Base-by-base conservation (phyloP, 2,329 filamentous ascomycete genomes). In the Lachnellula cervina region DNA sequence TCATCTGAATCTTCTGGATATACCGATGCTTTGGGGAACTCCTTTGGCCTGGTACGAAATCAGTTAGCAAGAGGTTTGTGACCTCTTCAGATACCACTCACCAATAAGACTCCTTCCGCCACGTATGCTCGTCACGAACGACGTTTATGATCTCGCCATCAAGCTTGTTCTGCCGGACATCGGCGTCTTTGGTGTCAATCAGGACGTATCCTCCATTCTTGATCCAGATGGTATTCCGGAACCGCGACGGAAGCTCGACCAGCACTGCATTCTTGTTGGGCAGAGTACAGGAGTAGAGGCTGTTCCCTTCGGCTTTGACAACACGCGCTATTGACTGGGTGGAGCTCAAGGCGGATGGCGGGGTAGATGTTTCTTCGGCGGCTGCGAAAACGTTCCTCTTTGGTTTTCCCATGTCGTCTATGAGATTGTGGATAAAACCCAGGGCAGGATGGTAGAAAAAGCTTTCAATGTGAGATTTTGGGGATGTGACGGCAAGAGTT, bases 161-260 rank as follows among this genome's bases (percentile, higher is more conserved):
- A 13, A 96, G 81, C 71, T 90, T 91, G 66, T 90, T 90, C 45
- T 87, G 86, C 51, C 85, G 75, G 23, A 80, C 83, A 28, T 84
- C 83, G 38, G 86, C 77, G 2, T 81, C 77, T 32, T 79, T 78
- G 23, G 82, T 87, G 62, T 97, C 89, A 14, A 96, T 80, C 11
- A 97, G 74, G 32, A 97, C 91, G 71, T 87, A 97, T 0, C 90
- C 90, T 32, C 91, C 89, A 17, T 90, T 85, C 72, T 89, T 92
- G 71, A 97, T 88, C 89, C 90, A 97, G 61, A 97, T 90, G 2
- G 90, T 94, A 62, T 90, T 94, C 59, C 93, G 88, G 70, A 97
- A 97, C 42, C 86, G 84, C 25, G 90, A 77, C 9, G 89, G 87
- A 19, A 99, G 82, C 76, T 97, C 91, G 21, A 91, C 86, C 17